Conservation (phyloP, 106 monocot genomes). For the Dendrobium catenatum region DNA sequence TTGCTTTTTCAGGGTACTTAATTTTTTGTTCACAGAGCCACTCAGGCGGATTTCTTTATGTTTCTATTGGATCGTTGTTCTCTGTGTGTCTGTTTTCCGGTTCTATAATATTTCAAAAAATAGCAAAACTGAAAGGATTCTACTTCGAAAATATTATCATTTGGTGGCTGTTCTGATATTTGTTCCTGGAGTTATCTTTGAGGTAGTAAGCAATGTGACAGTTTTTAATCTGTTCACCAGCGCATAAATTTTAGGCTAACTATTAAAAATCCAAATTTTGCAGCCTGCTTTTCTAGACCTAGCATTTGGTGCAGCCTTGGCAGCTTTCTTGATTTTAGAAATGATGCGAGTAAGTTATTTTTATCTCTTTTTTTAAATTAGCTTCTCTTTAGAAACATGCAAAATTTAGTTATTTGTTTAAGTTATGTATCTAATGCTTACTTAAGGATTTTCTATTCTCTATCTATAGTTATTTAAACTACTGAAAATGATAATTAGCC, state of each 20-base stretch:
- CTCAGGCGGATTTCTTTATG: conserved; percentile 53
- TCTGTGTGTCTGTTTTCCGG: conserved; percentile 60
- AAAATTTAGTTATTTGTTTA: background rate
- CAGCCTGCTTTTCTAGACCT: conserved; percentile 92
- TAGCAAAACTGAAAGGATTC: conserved; percentile 90
- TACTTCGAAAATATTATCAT: conserved; percentile 97
- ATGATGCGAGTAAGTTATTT: conserved; percentile 79
- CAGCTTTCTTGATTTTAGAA: conserved; percentile 78
- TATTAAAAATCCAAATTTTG: conserved; percentile 17
- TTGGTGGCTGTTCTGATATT: conserved; percentile 93
- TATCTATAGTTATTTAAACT: background rate
- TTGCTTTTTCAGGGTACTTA: conserved; percentile 60
- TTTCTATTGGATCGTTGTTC: conserved; percentile 72
- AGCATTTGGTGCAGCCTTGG: conserved; percentile 94
- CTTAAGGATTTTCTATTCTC: background rate
- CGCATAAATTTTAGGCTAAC: conserved; percentile 1
- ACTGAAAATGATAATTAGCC: background rate
- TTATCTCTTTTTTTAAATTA: background rate
- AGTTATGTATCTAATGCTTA: background rate
- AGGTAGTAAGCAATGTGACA: conserved; percentile 33
- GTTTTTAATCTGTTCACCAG: conserved; percentile 3
- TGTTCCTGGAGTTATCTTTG: conserved; percentile 74
- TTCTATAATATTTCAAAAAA: conserved; percentile 93
- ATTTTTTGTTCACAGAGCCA: conserved; percentile 65
- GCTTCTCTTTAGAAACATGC: background rate